Conservation (phyloP, 83 land plant species). For the Diphasiastrum complanatum region DNA sequence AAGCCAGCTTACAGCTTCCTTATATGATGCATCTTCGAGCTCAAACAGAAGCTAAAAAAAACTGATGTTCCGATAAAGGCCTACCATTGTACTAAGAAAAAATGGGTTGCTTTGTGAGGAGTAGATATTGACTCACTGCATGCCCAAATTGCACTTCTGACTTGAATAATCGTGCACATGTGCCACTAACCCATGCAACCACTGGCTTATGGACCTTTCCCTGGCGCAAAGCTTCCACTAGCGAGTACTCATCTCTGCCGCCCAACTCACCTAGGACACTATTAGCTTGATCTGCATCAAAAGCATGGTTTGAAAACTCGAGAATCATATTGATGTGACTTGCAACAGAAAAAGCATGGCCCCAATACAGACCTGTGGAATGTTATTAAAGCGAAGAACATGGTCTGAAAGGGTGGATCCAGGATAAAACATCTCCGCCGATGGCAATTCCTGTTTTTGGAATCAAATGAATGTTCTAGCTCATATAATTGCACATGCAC, state of each 20-base stretch:
- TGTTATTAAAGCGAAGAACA: constrained; percentile 87
- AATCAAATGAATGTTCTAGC: no score
- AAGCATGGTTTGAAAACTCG: no score
- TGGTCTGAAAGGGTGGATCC: constrained; percentile 97
- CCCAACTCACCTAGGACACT: constrained; percentile 98
- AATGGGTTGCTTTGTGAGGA: no score
- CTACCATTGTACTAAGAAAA: no score
- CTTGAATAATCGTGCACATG: constrained; percentile 94
- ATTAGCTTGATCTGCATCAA: constrained; percentile 80
- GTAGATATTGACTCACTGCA: constrained; percentile 59
- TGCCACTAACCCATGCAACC: constrained; percentile 98
- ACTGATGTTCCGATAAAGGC: no score
- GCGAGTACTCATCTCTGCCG: constrained; percentile 88
- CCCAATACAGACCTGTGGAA: constrained; percentile 69
- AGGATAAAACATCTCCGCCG: constrained; percentile 97
- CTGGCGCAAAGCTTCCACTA: constrained; percentile 92
- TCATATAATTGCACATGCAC: no score
- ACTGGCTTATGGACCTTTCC: constrained; percentile 91
- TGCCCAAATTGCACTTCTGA: constrained; percentile 99
- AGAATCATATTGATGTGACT: no score
- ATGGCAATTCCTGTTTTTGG: constrained; percentile 90
- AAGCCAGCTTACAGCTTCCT: not conserved
- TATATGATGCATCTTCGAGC: not conserved
- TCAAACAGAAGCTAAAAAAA: not conserved
- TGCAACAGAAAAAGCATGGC: no score